Conservation (phyloP, 1,284 basidiomycete genomes). For the Ceratobasidium sp. region DNA sequence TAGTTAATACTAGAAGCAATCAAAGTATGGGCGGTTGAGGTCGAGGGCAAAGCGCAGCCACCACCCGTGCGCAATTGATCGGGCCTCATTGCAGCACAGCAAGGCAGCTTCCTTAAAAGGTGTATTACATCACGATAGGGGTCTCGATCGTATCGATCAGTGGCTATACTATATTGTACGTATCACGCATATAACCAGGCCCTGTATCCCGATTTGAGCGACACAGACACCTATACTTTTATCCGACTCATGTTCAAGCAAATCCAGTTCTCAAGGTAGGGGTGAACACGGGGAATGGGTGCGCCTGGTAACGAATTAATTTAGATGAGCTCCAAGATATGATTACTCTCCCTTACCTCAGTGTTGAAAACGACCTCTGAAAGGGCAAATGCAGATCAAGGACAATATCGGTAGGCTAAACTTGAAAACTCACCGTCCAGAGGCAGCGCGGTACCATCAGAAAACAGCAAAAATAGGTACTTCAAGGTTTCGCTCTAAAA, state of each 20-base stretch:
- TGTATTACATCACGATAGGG: slow-evolving; percentile 16
- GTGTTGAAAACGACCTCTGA: slow-evolving; percentile 90
- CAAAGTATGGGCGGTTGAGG: slow-evolving; percentile 15
- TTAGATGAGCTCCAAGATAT: too few species aligned
- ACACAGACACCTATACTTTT: not conserved
- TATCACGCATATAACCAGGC: too few species aligned
- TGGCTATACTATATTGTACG: slow-evolving; percentile 15
- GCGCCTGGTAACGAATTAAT: slow-evolving; percentile 55
- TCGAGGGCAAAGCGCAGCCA: slow-evolving; percentile 23
- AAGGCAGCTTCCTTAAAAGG: slow-evolving; percentile 6
- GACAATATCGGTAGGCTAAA: not conserved
- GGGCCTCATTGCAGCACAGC: slow-evolving; percentile 8
- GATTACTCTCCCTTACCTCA: slow-evolving; percentile 58
- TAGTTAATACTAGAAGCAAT: not conserved
- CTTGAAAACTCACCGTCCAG: slow-evolving; percentile 63
- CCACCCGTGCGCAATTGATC: slow-evolving; percentile 3
- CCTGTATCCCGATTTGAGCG: not conserved
- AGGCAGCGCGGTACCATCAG: slow-evolving; percentile 73
- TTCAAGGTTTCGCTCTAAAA: slow-evolving; percentile 86
- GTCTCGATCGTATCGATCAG: slow-evolving; percentile 36
- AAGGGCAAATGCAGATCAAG: not conserved
- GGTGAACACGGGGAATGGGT: slow-evolving; percentile 69
- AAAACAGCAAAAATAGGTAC: slow-evolving; percentile 88
- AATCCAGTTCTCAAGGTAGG: slow-evolving; percentile 62
- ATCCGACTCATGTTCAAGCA: slow-evolving; percentile 49